These are phyloP conservation scores for Carex littledalei DNA, from an alignment of 176 grass and related monocot species.

Conservation along the genomic window DNA sequence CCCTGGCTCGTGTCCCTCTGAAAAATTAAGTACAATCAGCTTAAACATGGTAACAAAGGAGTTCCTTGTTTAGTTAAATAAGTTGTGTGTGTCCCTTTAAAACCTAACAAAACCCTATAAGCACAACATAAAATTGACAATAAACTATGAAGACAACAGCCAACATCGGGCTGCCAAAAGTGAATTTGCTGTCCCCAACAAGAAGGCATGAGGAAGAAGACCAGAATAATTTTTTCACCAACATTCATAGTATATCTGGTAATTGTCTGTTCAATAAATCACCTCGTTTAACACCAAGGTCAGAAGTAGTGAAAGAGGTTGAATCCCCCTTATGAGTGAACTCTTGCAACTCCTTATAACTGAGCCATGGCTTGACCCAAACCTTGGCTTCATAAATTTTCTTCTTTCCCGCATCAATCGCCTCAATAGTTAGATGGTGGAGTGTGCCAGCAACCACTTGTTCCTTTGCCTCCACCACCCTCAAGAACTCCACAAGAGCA, in stretches of 20 bases:
- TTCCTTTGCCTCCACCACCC: constrained; percentile 33
- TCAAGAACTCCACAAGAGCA: constrained; percentile 19
- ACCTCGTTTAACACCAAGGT: constrained; percentile 26
- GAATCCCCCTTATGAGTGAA: constrained; percentile 24
- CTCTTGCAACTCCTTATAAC: constrained; percentile 26
- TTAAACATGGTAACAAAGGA: not conserved
- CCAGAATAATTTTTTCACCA: not conserved
- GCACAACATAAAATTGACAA: not conserved
- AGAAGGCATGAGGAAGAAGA: not conserved
- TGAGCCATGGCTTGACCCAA: constrained; percentile 33
- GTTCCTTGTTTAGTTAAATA: not conserved
- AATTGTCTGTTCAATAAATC: not conserved
- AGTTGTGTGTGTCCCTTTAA: not conserved
- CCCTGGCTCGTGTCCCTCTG: constrained; percentile 60
- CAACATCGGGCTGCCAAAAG: not conserved
- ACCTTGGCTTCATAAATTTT: constrained; percentile 30
- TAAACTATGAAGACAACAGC: not conserved
- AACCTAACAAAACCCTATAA: not conserved
- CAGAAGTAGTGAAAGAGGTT: constrained; percentile 25
- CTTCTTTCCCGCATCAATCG: constrained; percentile 30
- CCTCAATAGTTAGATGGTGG: constrained; percentile 27
- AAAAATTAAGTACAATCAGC: not conserved
- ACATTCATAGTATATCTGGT: not conserved
- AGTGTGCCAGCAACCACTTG: constrained; percentile 31
- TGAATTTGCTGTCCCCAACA: not conserved